phyloP scores from a whole-genome alignment of 371 early-diverging fungal genomes.

The Umbelopsis sp. region DNA sequence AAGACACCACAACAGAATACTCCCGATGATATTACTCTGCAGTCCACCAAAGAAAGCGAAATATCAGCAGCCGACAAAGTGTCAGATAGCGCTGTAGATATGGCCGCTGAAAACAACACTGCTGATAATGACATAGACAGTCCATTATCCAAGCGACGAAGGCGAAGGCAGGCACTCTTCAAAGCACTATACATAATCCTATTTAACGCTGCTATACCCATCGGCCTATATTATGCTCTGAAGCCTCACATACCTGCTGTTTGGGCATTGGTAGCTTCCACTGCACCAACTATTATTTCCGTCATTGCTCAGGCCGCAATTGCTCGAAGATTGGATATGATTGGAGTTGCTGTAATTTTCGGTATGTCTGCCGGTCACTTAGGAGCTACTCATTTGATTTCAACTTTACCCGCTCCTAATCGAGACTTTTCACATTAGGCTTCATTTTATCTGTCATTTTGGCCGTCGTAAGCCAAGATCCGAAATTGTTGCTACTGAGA shows the following conservation, averaged over 20 bases:
- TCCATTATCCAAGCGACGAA: not conserved
- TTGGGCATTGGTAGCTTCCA: conserved; percentile 48
- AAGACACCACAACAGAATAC: not conserved
- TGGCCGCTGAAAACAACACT: not conserved
- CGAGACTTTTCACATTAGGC: conserved; percentile 28
- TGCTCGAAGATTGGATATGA: conserved; percentile 36
- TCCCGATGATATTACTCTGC: not conserved
- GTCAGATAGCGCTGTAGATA: not conserved
- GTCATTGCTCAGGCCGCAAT: conserved; percentile 40
- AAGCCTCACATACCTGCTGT: conserved; percentile 41
- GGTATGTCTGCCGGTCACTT: conserved; percentile 26
- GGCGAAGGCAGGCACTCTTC: conserved; percentile 4
- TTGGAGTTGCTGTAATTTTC: conserved; percentile 43
- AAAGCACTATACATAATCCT: conserved; percentile 29
- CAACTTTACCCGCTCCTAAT: not conserved
- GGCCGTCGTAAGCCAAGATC: conserved; percentile 48
- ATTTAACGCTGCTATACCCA: conserved; percentile 45
- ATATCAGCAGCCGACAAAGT: not conserved
- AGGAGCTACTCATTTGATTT: no score
- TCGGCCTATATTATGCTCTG: conserved; percentile 37
- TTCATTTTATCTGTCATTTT: conserved; percentile 50
- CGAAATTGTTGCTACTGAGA: conserved; percentile 48
- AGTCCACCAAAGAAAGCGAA: not conserved
- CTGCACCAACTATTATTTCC: conserved; percentile 42
- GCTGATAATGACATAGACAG: not conserved